Base-by-base conservation (phyloP, 1,139 yeast species). In the Kodamaea sp. region DNA sequence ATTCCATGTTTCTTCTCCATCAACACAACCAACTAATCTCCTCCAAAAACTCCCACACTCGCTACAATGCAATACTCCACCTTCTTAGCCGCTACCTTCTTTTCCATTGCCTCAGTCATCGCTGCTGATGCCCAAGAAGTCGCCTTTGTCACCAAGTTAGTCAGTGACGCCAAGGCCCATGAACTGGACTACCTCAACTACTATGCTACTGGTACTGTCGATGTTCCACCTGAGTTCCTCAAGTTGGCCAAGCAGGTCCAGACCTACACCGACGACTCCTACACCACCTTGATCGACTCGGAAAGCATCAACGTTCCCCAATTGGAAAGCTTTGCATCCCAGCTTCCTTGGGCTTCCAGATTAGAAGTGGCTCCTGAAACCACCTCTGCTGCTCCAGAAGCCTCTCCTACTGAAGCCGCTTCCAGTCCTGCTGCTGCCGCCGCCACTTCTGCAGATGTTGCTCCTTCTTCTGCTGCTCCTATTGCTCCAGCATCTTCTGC, bases 311-410 rank as follows among this genome's bases (percentile, higher is more conserved):
- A 39, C 37, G 47, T 66, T 22, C 35, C 48, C 4, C 39, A 51
- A 10, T 57, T 69, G 40, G 58, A 51, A 43, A 39, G 47, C 12
- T 66, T 57, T 44, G 74, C 70, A 25, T 57, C 68, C 18, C 53
- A 52, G 20, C 58, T 69, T 38, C 73, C 73, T 26, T 69, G 75
- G 75, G 66, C 63, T 48, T 61, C 62, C 46, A 38, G 38, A 29
- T 36, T 62, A 15, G 47, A 64, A 36, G 52, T 64, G 35, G 47
- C 44, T 15, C 52, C 48, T 9, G 56, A 40, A 21, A 46, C 41
- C 15, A 26, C 43, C 24, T 26, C 34, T 18, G 18, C 24, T 15
- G 26, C 34, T 16, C 21, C 28, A 8, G 6, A 6, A 7, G 22
- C 28, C 11, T 47, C 37, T 12, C 26, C 35, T 4, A 24, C 35